Base-by-base conservation (phyloP, 306 rosid species). In the Comarum palustre region DNA sequence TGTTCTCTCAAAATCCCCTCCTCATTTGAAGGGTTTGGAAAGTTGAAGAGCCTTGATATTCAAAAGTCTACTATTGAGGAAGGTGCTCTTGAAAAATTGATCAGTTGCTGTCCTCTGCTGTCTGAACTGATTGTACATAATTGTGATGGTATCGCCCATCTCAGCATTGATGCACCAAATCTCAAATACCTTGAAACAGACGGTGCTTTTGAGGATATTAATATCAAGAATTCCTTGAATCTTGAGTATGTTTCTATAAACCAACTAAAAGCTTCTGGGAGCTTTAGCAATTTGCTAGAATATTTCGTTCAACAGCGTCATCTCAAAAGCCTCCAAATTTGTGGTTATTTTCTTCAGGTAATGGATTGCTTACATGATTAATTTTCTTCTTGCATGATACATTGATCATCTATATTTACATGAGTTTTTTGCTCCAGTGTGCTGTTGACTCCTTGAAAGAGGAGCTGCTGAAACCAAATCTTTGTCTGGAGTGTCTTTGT, bases 401-500 rank as follows among this genome's bases (percentile, higher is more conserved):
- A 51, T 51, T 20, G 52, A 54, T 22, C 60, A 9, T 54, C 31
- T 52, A 5, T 19, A n/a, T 5, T 51, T n/a, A 51, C 24, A n/a
- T 51, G 58, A 24, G 2, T 4, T n/a, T 51, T 84, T 12, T 80
- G 77, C 61, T 83, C 66, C 84, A 87, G 87, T 82, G 77, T 85
- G 68, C 86, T 22, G 17, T 50, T 24, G 87, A 84, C n/a, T 25
- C 51, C 71, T 79, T 83, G 69, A 85, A 84, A 20, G 52, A 2
- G 19, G 78, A 60, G 68, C 87, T 85, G 73, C 83, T 82, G 11
- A 77, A 69, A 48, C 81, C 75, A 58, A 77, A 80, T 77, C 4
- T 43, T 39, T 75, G 78, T 81, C 80, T 85, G 52, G 79, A 41
- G 58, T 85, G 55, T 77, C 92, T 85, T 63, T 85, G 85, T 22